These are phyloP conservation scores for Neocucurbitaria cava DNA, from an alignment of 2,329 filamentous ascomycete genomes.

Conservation along the genomic window DNA sequence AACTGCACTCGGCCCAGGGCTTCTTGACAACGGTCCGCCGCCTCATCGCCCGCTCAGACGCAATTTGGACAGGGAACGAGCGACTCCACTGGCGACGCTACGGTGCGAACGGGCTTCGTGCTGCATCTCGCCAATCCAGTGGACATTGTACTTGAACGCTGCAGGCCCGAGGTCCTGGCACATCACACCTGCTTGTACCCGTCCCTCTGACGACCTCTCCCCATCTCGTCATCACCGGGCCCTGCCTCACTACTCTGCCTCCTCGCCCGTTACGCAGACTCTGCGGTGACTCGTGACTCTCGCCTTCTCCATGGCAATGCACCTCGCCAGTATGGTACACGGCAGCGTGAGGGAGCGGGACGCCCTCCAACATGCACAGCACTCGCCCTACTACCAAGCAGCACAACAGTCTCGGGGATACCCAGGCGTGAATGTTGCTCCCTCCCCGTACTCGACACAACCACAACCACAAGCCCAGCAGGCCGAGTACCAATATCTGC, in stretches of 20 bases:
- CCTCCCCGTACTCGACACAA: conserved; percentile 22
- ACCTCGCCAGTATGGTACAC: conserved; percentile 54
- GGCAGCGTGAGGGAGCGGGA: conserved; percentile 51
- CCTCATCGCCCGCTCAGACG: conserved; percentile 43
- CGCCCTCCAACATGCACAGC: conserved; percentile 43
- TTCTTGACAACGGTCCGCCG: conserved; percentile 48
- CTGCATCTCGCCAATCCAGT: conserved; percentile 46
- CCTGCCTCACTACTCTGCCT: conserved; percentile 16
- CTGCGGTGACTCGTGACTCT: conserved; percentile 42
- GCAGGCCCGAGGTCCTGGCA: conserved; percentile 46
- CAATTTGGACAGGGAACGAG: conserved; percentile 46
- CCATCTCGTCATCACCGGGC: conserved; percentile 32
- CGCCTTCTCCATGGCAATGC: conserved; percentile 47
- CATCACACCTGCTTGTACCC: conserved; percentile 39
- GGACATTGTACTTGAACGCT: conserved; percentile 47
- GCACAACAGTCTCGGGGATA: conserved; percentile 44
- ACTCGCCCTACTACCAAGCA: conserved; percentile 44
- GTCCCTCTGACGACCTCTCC: conserved; percentile 23
- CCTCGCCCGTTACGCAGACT: conserved; percentile 39
- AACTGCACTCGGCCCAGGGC: conserved; percentile 39
- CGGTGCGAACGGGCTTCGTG: conserved; percentile 40
- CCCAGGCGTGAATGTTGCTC: conserved; percentile 25
- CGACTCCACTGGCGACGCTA: conserved; percentile 40
- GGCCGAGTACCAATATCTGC: conserved; percentile 39
- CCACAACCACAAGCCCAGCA: conserved; percentile 20